A percentile compares a stretch with the other conserved stretches of the same genome.
Conservation (phyloP, 2,329 filamentous ascomycete genomes). For the Ophiocordyceps australis region DNA sequence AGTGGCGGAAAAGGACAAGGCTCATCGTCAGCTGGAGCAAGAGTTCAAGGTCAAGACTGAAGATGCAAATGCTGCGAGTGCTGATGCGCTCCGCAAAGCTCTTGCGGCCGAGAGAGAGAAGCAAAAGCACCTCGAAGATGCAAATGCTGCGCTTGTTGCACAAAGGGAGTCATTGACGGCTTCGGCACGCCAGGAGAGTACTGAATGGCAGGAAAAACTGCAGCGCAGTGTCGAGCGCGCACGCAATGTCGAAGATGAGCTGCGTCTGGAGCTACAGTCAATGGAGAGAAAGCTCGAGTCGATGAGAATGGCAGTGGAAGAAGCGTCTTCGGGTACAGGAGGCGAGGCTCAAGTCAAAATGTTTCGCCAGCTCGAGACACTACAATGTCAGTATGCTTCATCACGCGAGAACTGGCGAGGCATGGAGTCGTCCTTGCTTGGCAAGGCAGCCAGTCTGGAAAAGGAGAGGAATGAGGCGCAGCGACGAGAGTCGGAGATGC, state of each 20-base stretch:
- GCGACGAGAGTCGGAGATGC: conserved; percentile 68
- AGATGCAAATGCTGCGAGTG: conserved; percentile 44
- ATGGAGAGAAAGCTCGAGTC: conserved; percentile 83
- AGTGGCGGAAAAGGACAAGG: conserved; percentile 39
- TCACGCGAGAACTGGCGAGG: conserved; percentile 97
- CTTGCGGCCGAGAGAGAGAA: conserved; percentile 46
- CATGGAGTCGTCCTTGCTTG: conserved; percentile 72
- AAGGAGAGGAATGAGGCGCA: conserved; percentile 79
- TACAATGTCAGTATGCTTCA: conserved; percentile 88
- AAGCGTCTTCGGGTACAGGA: conserved; percentile 65
- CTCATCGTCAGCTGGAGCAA: conserved; percentile 47
- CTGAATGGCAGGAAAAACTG: conserved; percentile 54
- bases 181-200: conserved; percentile 48
- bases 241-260: conserved; percentile 51
- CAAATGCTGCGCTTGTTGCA: conserved; percentile 46
- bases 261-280: conserved; percentile 58
- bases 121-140: conserved; percentile 35
- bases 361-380: conserved; percentile 79
- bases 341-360: conserved; percentile 81
- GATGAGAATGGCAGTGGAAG: conserved; percentile 70
- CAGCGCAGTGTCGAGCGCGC: conserved; percentile 55
- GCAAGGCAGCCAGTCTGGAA: conserved; percentile 61
- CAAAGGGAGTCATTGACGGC: conserved; percentile 64
- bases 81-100: conserved; percentile 47
- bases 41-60: conserved; percentile 52